Evolutionary conservation across 176 grass and related monocot genomes (phyloP).

Genomic region (Phoenix roebelenii): DNA sequence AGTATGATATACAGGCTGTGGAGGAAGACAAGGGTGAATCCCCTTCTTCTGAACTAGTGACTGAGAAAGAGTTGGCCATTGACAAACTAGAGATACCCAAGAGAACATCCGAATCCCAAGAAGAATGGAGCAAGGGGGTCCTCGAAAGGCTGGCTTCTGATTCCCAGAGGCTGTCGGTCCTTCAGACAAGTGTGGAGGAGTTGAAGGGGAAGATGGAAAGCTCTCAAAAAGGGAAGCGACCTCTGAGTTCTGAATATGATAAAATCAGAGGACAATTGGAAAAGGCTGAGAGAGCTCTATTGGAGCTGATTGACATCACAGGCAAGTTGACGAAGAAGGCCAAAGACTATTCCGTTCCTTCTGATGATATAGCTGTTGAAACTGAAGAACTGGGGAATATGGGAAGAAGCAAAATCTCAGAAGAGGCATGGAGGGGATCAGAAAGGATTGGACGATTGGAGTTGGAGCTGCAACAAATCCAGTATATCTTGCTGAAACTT

Average conservation of each 20-base stretch:
- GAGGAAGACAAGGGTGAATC: slow-evolving; percentile 59
- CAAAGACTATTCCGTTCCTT: slow-evolving; percentile 40
- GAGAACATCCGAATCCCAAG: slow-evolving; percentile 20
- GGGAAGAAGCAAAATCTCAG: slow-evolving; percentile 50
- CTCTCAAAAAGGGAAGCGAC: slow-evolving; percentile 44
- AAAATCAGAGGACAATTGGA: slow-evolving; percentile 42
- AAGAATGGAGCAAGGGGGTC: slow-evolving; percentile 45
- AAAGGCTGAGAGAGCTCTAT: slow-evolving; percentile 50
- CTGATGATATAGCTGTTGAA: slow-evolving; percentile 29
- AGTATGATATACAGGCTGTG: slow-evolving; percentile 47
- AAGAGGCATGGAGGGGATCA: slow-evolving; percentile 50
- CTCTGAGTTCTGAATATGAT: slow-evolving; percentile 46
- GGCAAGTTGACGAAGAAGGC: slow-evolving; percentile 51
- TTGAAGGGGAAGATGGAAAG: slow-evolving; percentile 63
- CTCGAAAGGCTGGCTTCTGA: slow-evolving; percentile 57
- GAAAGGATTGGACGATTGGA: slow-evolving; percentile 67
- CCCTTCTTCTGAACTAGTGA: slow-evolving; percentile 46
- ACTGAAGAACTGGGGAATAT: slow-evolving; percentile 35
- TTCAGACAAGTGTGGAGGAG: slow-evolving; percentile 53
- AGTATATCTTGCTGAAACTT: slow-evolving; percentile 74
- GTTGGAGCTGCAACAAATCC: slow-evolving; percentile 76
- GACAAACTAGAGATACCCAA: slow-evolving; percentile 33
- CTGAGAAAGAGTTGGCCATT: slow-evolving; percentile 40
- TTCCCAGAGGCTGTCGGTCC: slow-evolving; percentile 44
- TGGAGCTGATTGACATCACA: slow-evolving; percentile 59